Conservation (phyloP, 129 eudicot genomes). For the Artemisia annua region DNA sequence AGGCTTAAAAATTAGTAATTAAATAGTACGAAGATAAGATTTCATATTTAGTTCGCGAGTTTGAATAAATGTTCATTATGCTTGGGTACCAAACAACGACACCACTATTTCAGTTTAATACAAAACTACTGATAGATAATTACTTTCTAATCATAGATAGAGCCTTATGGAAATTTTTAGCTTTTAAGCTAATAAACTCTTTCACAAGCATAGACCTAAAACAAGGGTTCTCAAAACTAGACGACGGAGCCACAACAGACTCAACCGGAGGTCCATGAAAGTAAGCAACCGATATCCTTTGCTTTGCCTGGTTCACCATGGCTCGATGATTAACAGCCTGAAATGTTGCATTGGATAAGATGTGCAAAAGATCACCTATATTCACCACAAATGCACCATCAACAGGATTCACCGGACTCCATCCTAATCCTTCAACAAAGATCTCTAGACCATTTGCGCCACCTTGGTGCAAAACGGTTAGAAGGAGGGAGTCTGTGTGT, state of each 20-base stretch:
- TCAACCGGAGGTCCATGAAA: conserved; percentile 53
- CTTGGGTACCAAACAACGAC: not conserved
- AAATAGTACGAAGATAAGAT: too few species aligned
- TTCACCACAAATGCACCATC: conserved; percentile 56
- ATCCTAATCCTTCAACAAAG: conserved; percentile 44
- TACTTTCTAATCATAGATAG: conserved; percentile 36
- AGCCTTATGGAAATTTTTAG: conserved; percentile 43
- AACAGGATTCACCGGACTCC: conserved; percentile 49
- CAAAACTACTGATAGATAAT: not conserved
- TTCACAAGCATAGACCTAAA: conserved; percentile 44
- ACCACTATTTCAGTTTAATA: not conserved
- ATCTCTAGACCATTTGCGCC: conserved; percentile 49
- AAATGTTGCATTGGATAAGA: conserved; percentile 54
- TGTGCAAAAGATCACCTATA: conserved; percentile 58
- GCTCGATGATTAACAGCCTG: conserved; percentile 49
- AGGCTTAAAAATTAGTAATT: too few species aligned
- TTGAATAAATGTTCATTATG: too few species aligned
- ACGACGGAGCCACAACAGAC: conserved; percentile 35
- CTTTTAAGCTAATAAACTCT: conserved; percentile 48
- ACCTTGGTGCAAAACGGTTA: conserved; percentile 65
- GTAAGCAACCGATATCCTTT: conserved; percentile 51
- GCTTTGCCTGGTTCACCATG: conserved; percentile 37
- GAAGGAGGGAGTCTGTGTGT: conserved; percentile 56
- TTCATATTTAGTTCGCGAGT: not conserved
- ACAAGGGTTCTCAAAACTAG: conserved; percentile 29